phyloP scores from a whole-genome alignment of 1,139 yeast genomes.

The Scheffersomyces segobiensis region DNA sequence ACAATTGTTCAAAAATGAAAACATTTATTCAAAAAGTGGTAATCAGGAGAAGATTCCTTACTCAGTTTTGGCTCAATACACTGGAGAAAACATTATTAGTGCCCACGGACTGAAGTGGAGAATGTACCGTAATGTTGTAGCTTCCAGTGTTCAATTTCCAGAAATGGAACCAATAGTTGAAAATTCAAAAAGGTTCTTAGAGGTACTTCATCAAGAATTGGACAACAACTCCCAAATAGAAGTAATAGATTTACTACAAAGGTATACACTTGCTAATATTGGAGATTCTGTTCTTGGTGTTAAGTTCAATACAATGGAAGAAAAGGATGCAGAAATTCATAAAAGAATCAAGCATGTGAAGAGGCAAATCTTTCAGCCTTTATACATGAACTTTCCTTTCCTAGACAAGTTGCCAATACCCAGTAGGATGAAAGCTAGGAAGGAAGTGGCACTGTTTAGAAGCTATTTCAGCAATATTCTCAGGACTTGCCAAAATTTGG shows the following conservation, averaged over 20 bases:
- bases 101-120: slow-evolving; percentile 61
- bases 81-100: slow-evolving; percentile 65
- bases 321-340: slow-evolving; percentile 34
- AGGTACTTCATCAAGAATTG: slow-evolving; percentile 10
- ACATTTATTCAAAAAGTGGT: slow-evolving; percentile 57
- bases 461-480: slow-evolving; percentile 28
- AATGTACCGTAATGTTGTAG: slow-evolving; percentile 45
- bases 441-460: slow-evolving; percentile 46
- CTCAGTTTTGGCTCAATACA: slow-evolving; percentile 54
- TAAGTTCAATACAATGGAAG: slow-evolving; percentile 34
- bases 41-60: slow-evolving; percentile 61
- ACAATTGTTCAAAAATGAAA: slow-evolving; percentile 51
- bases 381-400: slow-evolving; percentile 55
- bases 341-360: slow-evolving; percentile 45
- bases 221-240: slow-evolving; percentile 13
- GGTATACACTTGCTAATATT: slow-evolving; percentile 50
- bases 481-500: slow-evolving; percentile 16
- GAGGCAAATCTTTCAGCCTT: slow-evolving; percentile 55
- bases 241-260: slow-evolving; percentile 46
- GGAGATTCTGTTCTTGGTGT: slow-evolving; percentile 54
- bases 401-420: slow-evolving; percentile 54
- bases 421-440: slow-evolving; percentile 44
- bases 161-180: slow-evolving; percentile 30
- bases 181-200: slow-evolving; percentile 32
- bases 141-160: slow-evolving; percentile 55